A percentile compares a stretch with the other conserved stretches of the same genome.
Conservation (phyloP, 169 alveolate genomes). For the Plasmodium malariae region DNA sequence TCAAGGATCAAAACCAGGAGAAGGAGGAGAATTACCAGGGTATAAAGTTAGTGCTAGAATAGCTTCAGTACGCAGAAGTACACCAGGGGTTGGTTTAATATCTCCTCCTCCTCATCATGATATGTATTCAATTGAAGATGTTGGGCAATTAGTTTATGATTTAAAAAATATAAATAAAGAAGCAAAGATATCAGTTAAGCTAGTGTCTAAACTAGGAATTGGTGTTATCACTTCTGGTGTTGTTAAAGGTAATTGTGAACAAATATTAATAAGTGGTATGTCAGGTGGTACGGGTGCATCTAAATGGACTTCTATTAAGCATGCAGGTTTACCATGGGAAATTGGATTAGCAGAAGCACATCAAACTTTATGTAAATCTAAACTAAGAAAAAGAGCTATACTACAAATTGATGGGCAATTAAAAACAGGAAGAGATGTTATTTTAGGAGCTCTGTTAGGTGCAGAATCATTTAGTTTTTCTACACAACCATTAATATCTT, state of each 20-base stretch:
- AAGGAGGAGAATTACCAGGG: slow-evolving; percentile 92
- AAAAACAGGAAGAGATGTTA: slow-evolving; percentile 86
- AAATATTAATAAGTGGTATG: slow-evolving; percentile 84
- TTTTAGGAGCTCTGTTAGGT: slow-evolving; percentile 86
- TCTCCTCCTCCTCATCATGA: slow-evolving; percentile 91
- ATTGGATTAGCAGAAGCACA: slow-evolving; percentile 89
- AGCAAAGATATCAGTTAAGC: slow-evolving; percentile 85
- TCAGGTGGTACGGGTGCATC: slow-evolving; percentile 90
- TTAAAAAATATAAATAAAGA: slow-evolving; percentile 85
- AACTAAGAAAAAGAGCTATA: slow-evolving; percentile 81
- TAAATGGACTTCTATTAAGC: slow-evolving; percentile 86
- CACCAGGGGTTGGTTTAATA: slow-evolving; percentile 87
- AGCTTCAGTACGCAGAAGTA: slow-evolving; percentile 85
- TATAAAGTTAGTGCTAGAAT: slow-evolving; percentile 86
- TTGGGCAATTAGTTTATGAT: slow-evolving; percentile 86
- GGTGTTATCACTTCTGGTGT: slow-evolving; percentile 87
- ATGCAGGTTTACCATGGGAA: slow-evolving; percentile 89
- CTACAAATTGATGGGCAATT: slow-evolving; percentile 87
- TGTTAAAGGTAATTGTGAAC: slow-evolving; percentile 87
- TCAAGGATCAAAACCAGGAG: slow-evolving; percentile 91
- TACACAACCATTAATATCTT: slow-evolving; percentile 85
- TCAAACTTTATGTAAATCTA: slow-evolving; percentile 79
- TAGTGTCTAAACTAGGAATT: slow-evolving; percentile 87
- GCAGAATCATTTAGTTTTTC: slow-evolving; percentile 87
- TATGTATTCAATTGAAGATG: slow-evolving; percentile 89